Evolutionary conservation across 768 basidiomycete genomes (phyloP), one percentile per base, ranked within the genome.

Genomic region (Lactarius tabidus): DNA sequence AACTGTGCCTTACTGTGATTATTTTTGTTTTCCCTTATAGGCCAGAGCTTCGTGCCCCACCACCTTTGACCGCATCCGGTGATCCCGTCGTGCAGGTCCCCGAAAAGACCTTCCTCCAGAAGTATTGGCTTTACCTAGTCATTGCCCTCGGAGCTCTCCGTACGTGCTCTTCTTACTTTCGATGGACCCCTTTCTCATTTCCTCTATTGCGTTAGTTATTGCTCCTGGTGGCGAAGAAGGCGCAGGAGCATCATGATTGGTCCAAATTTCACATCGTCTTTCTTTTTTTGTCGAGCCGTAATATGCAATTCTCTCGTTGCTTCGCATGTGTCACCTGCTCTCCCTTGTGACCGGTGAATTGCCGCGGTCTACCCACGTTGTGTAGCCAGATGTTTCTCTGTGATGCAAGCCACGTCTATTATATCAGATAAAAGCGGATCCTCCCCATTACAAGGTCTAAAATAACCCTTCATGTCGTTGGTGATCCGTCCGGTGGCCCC

Each of bases 121-220:
- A 94, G 74, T 95, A 95, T 75, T 95, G 94, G 94, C 79, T 94
- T 75, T 94, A 93, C 70, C 82, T 92, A 41, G 77, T 81, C 48
- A 80, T 85, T 3, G 74, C 84, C 52, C 74, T 88, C 12, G 71
- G 89, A 20, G 82, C 85, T 52, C 71, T 89, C 20, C 60, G 88
- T 90, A 72, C 75, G 87, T 82, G n/a, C 38, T 1, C 56, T 45
- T 53, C 26, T 48, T 48, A 31, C 17, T 41, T 55, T 35, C 14
- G 39, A 9, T 55, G 18, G 41, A 31, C 18, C 43, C 59, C 43
- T 54, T n/a, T 28, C 56, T 54, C 45, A 58, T 57, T 31, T 9
- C 48, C 36, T 28, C 26, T 23, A 33, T 33, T 6, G 23, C 45
- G 5, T 36, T 33, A 66, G 65, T 66, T 10, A 57, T 66, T 23